Percentiles rank a stretch among this genome's conserved stretches.
These are phyloP conservation scores for Aspergillus sp. DNA, from an alignment of 2,329 filamentous ascomycete genomes.

Conservation along the genomic window DNA sequence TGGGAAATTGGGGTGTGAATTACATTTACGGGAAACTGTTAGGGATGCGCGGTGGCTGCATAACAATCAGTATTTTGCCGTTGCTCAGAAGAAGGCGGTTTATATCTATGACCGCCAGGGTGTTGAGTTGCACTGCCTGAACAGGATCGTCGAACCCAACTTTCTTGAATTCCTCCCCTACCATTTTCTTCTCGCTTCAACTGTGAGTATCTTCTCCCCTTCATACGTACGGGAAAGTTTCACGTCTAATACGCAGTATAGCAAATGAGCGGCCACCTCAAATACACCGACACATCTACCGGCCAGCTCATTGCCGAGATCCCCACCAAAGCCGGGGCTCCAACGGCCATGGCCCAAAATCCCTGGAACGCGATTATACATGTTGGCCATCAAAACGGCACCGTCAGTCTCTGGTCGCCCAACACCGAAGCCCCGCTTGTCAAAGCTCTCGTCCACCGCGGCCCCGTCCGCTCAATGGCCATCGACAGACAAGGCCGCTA, in stretches of 20 bases:
- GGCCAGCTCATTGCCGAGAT: constrained; percentile 85
- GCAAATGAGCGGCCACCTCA: constrained; percentile 78
- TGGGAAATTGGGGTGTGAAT: constrained; percentile 85
- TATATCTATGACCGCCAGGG: constrained; percentile 95
- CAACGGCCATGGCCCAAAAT: constrained; percentile 83
- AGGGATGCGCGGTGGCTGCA: constrained; percentile 89
- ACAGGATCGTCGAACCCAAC: constrained; percentile 85
- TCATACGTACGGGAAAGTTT: not conserved
- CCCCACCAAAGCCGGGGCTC: constrained; percentile 78
- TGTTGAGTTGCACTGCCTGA: constrained; percentile 87
- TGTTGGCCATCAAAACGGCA: constrained; percentile 91
- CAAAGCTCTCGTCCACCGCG: constrained; percentile 84
- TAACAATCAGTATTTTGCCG: constrained; percentile 89
- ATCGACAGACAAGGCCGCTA: constrained; percentile 89
- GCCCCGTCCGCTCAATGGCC: constrained; percentile 81
- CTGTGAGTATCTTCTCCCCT: constrained; percentile 55
- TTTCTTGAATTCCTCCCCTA: constrained; percentile 96
- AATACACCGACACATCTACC: constrained; percentile 94
- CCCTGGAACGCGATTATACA: constrained; percentile 90
- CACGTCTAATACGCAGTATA: constrained; percentile 33
- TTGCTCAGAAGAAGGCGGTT: constrained; percentile 92
- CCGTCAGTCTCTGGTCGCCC: constrained; percentile 93
- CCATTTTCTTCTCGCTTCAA: constrained; percentile 87
- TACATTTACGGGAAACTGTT: constrained; percentile 88
- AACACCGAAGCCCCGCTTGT: constrained; percentile 84